Base-by-base conservation (phyloP, 257 asterid species). In the Ilex aquifolium region DNA sequence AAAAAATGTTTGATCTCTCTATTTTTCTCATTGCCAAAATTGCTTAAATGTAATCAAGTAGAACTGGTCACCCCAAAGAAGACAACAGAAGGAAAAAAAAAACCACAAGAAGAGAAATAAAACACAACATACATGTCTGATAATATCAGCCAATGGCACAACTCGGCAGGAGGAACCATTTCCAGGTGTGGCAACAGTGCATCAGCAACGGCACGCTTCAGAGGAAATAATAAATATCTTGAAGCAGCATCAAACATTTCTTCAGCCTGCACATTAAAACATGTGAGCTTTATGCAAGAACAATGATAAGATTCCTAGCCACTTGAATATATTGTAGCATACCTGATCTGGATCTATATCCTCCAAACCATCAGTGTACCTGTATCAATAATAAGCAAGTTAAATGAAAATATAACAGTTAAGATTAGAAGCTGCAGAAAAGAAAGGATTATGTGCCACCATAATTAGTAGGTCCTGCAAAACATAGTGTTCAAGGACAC, bases 121-220 rank as follows among this genome's bases (percentile, higher is more conserved):
- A 59, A 10, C 62, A 67, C 65, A 61, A 30, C 95, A 58, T 88
- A 88, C 98, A 91, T 84, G 81, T 91, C 98, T 7, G 98, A 77
- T 60, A 88, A 54, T 31, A 89, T 79, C 80, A 91, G 79, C 98
- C 98, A 91, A 50, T 82, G 93, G 59, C 98, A 91, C 67, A 91
- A 62, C 69, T 88, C 95, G 57, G 91, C 95, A 52, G 96, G 95
- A 62, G 86, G 70, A 72, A 78, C 85, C 84, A 74, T 85, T 78
- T 91, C 95, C 63, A 91, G 82, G 46, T 86, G 90, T 46, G 97
- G 95, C 48, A 91, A 73, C 68, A 91, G 68, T 57, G 81, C 95
- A 73, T 91, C 98, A 50, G 98, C 98, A n/a, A 88, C 95, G 15
- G 89, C 95, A 59, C 98, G 92, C 78, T 91, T 91, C 53, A 91